Evolutionary conservation across 768 basidiomycete genomes (phyloP), one percentile per base, ranked within the genome.

Genomic region (Suillus paluster): DNA sequence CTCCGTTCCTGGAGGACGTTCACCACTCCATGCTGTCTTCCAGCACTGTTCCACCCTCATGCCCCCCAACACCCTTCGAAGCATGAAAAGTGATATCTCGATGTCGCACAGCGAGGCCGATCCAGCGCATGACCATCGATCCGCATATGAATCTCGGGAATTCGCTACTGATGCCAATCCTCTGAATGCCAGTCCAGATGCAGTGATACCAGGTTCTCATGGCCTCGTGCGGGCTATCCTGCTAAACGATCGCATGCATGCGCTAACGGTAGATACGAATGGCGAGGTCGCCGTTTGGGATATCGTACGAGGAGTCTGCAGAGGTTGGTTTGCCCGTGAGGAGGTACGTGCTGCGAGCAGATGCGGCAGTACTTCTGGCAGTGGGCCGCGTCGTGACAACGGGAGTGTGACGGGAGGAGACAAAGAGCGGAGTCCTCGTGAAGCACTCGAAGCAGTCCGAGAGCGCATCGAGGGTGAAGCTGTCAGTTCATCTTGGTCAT

Each of bases 381-480:
- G 77, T 56, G 61, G 71, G n/a, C 66, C 66, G 52, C 66, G 68
- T 61, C 54, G 19, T 55, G 77, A 78, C 54, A 76, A 72, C 58
- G 74, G 63, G 53, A 78, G 74, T 39, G 66, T 69, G 17, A 58
- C 58, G n/a, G 68, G 68, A 42, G 64, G 67, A 9, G 83, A 82
- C 48, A 74, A 69, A 58, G 86, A 87, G 58, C 78, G 82, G 54
- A 91, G 90, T 68, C 91, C 92, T 9, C 75, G 91, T 49, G 95
- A 97, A 69, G 88, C 90, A 5, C 78, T 99, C 57, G 97, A 98
- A 74, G 83, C 86, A 45, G 94, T 98, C 21, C 82, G 90, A 61
- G 94, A 94, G 70, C 80, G 92, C 42, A 92, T 99, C n/a, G 97
- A 99, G 70, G 96, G 97, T 33, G 95, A 99, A 72, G 94, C 92